Evolutionary conservation across 1,139 yeast species (phyloP).

Genomic region (Candida gigantensis): DNA sequence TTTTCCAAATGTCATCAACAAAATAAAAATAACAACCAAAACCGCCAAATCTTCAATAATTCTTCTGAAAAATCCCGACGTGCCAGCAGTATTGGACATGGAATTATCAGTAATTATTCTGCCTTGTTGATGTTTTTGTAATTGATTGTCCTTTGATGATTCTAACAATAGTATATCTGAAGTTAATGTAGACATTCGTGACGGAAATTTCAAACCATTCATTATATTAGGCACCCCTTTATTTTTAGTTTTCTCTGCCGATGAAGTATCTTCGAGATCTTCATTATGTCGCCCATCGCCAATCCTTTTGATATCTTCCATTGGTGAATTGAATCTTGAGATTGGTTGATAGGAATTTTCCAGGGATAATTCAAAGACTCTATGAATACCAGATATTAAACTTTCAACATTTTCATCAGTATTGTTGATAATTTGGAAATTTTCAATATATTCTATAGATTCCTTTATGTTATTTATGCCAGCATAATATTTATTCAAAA

Average conservation of each 20-base stretch:
- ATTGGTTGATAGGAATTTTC: conserved; percentile 41
- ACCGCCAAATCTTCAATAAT: conserved; percentile 54
- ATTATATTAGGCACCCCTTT: conserved; percentile 28
- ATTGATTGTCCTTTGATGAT: conserved; percentile 8
- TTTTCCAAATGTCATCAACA: conserved; percentile 38
- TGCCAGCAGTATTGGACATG: conserved; percentile 3
- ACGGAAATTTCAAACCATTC: conserved; percentile 40
- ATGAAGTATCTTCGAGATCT: conserved; percentile 1
- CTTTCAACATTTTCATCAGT: conserved; percentile 25
- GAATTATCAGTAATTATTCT: conserved; percentile 1
- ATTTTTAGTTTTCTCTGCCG: conserved; percentile 1
- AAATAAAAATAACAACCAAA: conserved; percentile 31
- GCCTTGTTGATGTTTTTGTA: conserved; percentile 1
- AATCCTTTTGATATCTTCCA: conserved; percentile 22
- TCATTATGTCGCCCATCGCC: conserved; percentile 24
- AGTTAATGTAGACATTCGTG: conserved; percentile 14
- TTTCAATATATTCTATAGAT: conserved; percentile 15
- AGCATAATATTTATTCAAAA: conserved; percentile 21
- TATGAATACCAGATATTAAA: conserved; percentile 56
- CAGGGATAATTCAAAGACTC: conserved; percentile 33
- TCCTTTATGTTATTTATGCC: conserved; percentile 11
- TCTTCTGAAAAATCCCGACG: conserved; percentile 22
- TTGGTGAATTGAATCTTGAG: conserved; percentile 26
- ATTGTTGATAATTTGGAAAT: conserved; percentile 22
- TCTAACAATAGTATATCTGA: conserved; percentile 19